A percentile compares a stretch with the other conserved stretches of the same genome.
These are phyloP conservation scores for Entomortierella lignicola DNA, from an alignment of 192 early-diverging fungal species.

Conservation along the genomic window DNA sequence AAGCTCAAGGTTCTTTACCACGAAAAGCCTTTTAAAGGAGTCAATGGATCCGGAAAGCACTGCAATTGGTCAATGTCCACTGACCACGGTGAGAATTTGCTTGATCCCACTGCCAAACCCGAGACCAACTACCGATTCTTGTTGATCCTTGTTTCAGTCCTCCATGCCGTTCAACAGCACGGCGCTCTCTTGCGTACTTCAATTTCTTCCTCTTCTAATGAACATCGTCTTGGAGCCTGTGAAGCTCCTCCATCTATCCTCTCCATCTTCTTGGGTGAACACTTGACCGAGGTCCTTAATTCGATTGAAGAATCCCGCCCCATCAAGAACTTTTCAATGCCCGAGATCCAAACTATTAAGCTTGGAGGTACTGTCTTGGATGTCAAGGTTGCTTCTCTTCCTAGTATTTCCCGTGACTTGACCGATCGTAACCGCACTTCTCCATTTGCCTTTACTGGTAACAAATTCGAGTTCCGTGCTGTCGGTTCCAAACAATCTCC, in stretches of 20 bases:
- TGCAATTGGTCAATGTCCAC: conserved; percentile 98
- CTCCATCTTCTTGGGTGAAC: conserved; percentile 97
- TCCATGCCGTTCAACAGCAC: conserved; percentile 93
- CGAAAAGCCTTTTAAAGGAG: conserved; percentile 99
- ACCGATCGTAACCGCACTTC: conserved; percentile 99
- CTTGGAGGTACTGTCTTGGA: conserved; percentile 96
- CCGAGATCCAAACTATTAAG: conserved; percentile 91
- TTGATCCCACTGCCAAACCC: conserved; percentile 94
- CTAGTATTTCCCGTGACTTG: conserved; percentile 93
- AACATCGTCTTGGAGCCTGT: conserved; percentile 97
- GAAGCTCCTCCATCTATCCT: conserved; percentile 99
- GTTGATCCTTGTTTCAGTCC: conserved; percentile 90
- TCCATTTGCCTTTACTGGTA: conserved; percentile 99
- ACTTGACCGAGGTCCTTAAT: conserved; percentile 95
- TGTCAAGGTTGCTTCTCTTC: conserved; percentile 93
- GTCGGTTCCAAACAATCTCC: conserved; percentile 98
- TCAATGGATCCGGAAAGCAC: conserved; percentile 99
- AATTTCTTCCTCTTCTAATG: conserved; percentile 95
- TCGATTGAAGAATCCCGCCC: conserved; percentile 90
- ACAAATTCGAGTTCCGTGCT: conserved; percentile 99
- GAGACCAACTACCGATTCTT: conserved; percentile 99
- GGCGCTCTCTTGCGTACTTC: conserved; percentile 90
- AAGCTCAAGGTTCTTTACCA: conserved; percentile 98
- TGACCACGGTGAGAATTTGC: conserved; percentile 95
- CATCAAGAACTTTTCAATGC: conserved; percentile 87